These are phyloP conservation scores for Massarina eburnea DNA, from an alignment of 2,329 filamentous ascomycete species.

Conservation along the genomic window DNA sequence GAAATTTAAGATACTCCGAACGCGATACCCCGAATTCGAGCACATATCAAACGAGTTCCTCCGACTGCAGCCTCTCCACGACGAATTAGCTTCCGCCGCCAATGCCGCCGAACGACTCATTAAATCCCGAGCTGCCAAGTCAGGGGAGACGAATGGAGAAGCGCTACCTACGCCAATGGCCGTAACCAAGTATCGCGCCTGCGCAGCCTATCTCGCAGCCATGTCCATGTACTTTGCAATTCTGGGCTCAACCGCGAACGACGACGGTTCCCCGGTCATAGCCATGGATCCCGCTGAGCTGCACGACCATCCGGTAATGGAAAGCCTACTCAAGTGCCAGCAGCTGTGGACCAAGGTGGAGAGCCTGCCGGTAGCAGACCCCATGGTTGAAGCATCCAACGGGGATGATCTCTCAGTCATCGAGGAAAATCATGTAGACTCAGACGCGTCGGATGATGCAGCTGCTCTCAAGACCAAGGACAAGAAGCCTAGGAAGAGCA, in stretches of 20 bases:
- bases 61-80: conserved; percentile 64
- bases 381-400: conserved; percentile 36
- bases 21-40: conserved; percentile 90
- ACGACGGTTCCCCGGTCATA: conserved; percentile 52
- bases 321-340: conserved; percentile 75
- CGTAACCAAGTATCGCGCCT: conserved; percentile 71
- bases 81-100: conserved; percentile 61
- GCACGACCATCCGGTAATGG: conserved; percentile 89
- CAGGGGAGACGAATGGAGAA: conserved; percentile 14
- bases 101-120: conserved; percentile 55
- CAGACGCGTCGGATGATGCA: conserved; percentile 39
- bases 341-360: conserved; percentile 78
- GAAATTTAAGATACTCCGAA: conserved; percentile 71
- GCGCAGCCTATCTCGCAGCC: conserved; percentile 82
- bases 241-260: conserved; percentile 75
- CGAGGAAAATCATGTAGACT: conserved; percentile 33
- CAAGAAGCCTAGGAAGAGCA: conserved; percentile 47
- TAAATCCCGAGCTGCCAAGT: conserved; percentile 28
- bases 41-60: conserved; percentile 79
- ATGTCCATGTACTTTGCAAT: conserved; percentile 94
- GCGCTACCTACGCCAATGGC: conserved; percentile 30
- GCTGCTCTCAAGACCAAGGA: conserved; percentile 28
- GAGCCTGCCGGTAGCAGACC: conserved; percentile 58
- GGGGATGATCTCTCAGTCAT: conserved; percentile 39
- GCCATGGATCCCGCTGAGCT: conserved; percentile 76